These are phyloP conservation scores for Aspergillus mulundensis DNA, from an alignment of 495 filamentous ascomycete species.

Conservation along the genomic window DNA sequence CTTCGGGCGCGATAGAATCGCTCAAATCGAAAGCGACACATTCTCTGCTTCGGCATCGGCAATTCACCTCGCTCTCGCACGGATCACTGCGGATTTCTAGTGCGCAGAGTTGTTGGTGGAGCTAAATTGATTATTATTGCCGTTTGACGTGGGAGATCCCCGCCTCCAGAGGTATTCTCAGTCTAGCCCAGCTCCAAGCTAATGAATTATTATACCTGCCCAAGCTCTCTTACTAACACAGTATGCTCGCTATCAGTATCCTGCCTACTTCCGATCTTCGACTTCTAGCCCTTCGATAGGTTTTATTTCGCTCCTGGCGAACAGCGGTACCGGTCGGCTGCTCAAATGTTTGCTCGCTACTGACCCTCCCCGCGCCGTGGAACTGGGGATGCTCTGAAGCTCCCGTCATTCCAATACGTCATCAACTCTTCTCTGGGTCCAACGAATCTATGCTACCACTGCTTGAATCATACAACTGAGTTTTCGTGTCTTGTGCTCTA, in stretches of 20 bases:
- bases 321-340: constrained; percentile 12
- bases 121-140: constrained; percentile 20
- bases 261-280: constrained; percentile 7
- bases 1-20: background rate
- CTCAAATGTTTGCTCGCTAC: constrained; percentile 15
- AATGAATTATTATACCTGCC: background rate
- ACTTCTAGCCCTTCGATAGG: constrained; percentile 20
- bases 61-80: background rate
- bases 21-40: background rate
- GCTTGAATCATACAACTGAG: constrained; percentile 7
- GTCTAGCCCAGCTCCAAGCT: constrained; percentile 8
- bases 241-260: constrained; percentile 8
- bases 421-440: constrained; percentile 32
- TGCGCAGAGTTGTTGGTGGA: constrained; percentile 24
- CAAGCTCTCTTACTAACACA: constrained; percentile 12
- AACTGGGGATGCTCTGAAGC: constrained; percentile 32
- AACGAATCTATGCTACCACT: constrained; percentile 17
- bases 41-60: background rate
- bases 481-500: constrained; percentile 3
- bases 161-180: constrained; percentile 17
- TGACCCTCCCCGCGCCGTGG: constrained; percentile 23
- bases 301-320: constrained; percentile 16
- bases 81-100: background rate
- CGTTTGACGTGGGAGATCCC: constrained; percentile 36
- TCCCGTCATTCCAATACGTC: constrained; percentile 40